Evolutionary conservation across 768 basidiomycete species (phyloP).

Genomic region (Boletus tomentosulus): DNA sequence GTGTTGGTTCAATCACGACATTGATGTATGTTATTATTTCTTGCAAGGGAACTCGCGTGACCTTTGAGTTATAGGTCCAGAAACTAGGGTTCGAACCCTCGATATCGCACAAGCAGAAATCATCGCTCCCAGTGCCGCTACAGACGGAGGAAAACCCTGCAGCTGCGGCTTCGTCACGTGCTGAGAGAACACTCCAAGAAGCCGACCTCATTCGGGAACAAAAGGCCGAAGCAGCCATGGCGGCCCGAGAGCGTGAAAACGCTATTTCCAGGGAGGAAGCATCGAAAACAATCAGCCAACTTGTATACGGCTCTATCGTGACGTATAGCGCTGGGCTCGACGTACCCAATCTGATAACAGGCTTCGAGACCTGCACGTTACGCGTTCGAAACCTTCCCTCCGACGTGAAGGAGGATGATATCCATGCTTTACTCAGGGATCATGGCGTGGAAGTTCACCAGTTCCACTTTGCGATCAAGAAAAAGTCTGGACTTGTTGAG

Average conservation of each 20-base stretch:
- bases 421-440: conserved; percentile 39
- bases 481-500: conserved; percentile 30
- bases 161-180: not conserved
- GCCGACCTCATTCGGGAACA: conserved; percentile 2
- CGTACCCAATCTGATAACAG: conserved; percentile 41
- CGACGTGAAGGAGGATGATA: conserved; percentile 36
- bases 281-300: conserved; percentile 35
- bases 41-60: not conserved
- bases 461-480: conserved; percentile 35
- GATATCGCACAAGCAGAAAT: not conserved
- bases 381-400: conserved; percentile 43
- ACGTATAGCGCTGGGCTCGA: conserved; percentile 48
- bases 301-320: conserved; percentile 46
- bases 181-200: not conserved
- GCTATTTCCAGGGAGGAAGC: conserved; percentile 36
- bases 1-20: conserved; percentile 34
- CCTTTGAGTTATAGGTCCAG: conserved; percentile 1
- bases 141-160: not conserved
- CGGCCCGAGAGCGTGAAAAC: conserved; percentile 10
- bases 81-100: conserved; percentile 1
- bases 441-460: conserved; percentile 38
- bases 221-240: conserved; percentile 11
- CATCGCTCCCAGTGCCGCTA: not conserved
- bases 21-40: conserved; percentile 23
- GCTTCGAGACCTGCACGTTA: conserved; percentile 50